Base-by-base conservation (phyloP, 805 yeast genomes). In the Metschnikowia kunwiensis region DNA sequence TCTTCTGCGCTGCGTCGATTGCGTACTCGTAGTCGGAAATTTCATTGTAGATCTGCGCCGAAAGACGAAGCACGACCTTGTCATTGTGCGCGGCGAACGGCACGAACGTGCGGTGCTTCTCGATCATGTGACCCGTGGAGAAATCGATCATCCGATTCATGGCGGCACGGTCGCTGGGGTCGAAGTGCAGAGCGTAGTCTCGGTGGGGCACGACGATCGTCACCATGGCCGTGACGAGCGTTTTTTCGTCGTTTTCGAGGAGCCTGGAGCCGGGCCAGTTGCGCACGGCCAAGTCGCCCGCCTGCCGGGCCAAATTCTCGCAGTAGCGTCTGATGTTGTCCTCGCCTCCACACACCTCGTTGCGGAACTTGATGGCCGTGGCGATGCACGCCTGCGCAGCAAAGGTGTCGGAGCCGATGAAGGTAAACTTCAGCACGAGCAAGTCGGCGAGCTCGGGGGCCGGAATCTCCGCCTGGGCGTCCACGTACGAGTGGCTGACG, bases 31-130 rank as follows among this genome's bases (percentile, higher is more conserved):
- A 80, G 47, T 82, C 88, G 5, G 60, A 60, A 11, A 73, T 45
- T 30, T 78, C 82, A 43, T 77, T 73, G 54, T 78, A 82, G 7
- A 78, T 57, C 49, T 78, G 83, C 17, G 79, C 79, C 36, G 81
- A 72, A 44, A 78, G 74, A 43, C 91, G 68, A 23, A 50, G 46
- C 14, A 43, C 44, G 18, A 50, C 30, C 25, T 49, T 46, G 5
- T 47, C 53, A 33, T 69, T 60, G 50, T 75, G 78, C 28, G 56
- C 44, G 2, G 49, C 53, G 21, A 70, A 44, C 5, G 78, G 84
- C 20, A 77, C 63, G 49, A 59, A 75, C 0, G 81, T 72, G n/a
- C 68, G 65, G 34, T 41, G 18, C 8, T 42, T 27, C 17, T 29
- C 10, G 21, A 47, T 12, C 49, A 44, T 34, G 20, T 30, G 30